Conservation (phyloP, 2,329 filamentous ascomycete genomes). For the Xylaria sp. region DNA sequence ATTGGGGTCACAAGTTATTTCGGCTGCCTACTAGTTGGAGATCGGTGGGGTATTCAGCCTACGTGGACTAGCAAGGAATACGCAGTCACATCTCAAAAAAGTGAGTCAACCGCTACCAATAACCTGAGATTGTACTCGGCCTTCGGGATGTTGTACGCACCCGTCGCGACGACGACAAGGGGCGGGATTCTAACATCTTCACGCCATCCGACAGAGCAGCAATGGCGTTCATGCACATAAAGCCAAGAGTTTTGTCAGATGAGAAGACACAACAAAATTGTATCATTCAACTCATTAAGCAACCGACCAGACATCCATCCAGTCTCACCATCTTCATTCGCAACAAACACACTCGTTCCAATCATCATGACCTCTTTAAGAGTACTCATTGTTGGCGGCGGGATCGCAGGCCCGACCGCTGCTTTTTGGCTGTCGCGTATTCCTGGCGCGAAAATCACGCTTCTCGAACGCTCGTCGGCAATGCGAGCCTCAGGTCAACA, state of each 20-base stretch:
- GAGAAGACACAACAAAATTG: neutral
- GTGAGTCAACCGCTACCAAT: neutral
- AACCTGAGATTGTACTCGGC: neutral
- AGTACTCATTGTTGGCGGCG: slow-evolving; percentile 54
- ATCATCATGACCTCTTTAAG: slow-evolving; percentile 46
- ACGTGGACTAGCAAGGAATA: neutral
- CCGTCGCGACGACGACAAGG: slow-evolving; percentile 1
- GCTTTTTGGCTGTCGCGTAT: slow-evolving; percentile 56
- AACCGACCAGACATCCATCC: neutral
- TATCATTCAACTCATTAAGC: neutral
- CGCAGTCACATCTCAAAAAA: neutral
- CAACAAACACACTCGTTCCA: neutral
- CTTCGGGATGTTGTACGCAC: neutral
- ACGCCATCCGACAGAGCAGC: neutral
- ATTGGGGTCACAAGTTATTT: too few relatives aligned
- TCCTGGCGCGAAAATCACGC: slow-evolving; percentile 50
- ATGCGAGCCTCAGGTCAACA: slow-evolving; percentile 56
- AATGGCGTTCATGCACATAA: neutral
- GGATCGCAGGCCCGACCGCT: slow-evolving; percentile 55
- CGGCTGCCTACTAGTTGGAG: neutral
- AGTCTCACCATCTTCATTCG: neutral
- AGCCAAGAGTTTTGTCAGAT: neutral
- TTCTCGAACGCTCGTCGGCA: slow-evolving; percentile 56
- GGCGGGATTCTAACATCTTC: slow-evolving; percentile 4
- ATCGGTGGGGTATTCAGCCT: neutral